phyloP scores from a whole-genome alignment of 768 basidiomycete species.

The Boletus rufocinnamomeus region DNA sequence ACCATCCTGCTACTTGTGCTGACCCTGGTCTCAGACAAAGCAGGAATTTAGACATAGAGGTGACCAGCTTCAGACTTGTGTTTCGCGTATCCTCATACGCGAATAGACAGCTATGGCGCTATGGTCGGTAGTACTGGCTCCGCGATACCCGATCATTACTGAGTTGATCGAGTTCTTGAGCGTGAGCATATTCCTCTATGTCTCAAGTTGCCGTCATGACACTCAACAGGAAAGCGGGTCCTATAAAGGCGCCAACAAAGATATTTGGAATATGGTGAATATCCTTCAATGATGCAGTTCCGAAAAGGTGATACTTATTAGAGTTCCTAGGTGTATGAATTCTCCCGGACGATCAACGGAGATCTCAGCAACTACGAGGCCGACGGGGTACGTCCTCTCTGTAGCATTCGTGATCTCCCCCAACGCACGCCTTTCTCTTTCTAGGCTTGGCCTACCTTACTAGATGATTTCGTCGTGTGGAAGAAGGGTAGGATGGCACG shows the following conservation, averaged over 20 bases:
- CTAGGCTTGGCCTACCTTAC: conserved; percentile 80
- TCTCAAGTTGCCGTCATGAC: background rate
- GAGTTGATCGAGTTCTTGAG: conserved; percentile 67
- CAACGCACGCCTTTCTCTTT: background rate
- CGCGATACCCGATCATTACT: conserved; percentile 64
- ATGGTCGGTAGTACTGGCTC: conserved; percentile 74
- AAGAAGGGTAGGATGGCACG: conserved; percentile 40
- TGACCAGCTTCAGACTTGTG: conserved; percentile 31
- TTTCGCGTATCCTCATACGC: background rate
- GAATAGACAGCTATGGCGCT: conserved; percentile 66
- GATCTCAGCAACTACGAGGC: conserved; percentile 69
- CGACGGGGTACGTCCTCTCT: conserved; percentile 61
- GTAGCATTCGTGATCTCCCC: conserved; percentile 2
- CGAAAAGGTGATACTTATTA: background rate
- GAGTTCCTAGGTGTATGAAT: conserved; percentile 65
- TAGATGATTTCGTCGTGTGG: conserved; percentile 79
- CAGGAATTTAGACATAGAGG: conserved; percentile 83
- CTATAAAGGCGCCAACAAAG: conserved; percentile 81
- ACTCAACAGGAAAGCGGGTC: conserved; percentile 44
- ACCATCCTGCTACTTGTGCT: conserved; percentile 1
- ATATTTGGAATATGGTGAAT: conserved; percentile 83
- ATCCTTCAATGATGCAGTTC: background rate
- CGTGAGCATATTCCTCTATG: conserved; percentile 40
- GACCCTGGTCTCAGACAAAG: conserved; percentile 49
- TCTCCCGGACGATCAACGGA: conserved; percentile 61